Evolutionary conservation across 2,329 filamentous ascomycete species (phyloP).

Genomic region (Purpureocillium takamizusanense): DNA sequence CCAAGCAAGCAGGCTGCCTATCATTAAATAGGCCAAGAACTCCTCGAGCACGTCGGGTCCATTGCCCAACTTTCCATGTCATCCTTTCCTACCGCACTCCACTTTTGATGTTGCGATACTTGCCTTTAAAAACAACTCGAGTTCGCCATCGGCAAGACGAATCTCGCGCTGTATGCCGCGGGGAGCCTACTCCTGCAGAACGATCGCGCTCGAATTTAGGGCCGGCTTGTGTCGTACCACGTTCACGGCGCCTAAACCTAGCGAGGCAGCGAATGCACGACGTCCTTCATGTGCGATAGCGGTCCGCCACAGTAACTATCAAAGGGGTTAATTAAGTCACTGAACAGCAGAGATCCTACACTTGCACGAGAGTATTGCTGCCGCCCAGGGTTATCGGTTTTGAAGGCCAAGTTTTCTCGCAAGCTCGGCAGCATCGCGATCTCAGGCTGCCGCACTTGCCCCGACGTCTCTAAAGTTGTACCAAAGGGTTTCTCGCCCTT

Average conservation of each 20-base stretch:
- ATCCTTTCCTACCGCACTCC: no score
- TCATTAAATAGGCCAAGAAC: conserved; percentile 14
- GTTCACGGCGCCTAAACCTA: neutral
- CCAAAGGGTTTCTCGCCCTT: no score
- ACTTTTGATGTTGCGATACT: no score
- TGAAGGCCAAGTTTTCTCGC: conserved; percentile 3
- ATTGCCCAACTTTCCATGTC: no score
- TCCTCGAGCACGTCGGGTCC: conserved; percentile 10
- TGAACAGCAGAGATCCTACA: conserved; percentile 21
- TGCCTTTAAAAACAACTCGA: no score
- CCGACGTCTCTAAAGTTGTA: no score
- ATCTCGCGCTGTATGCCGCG: no score
- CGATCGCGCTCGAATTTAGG: neutral
- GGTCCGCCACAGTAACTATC: conserved; percentile 16
- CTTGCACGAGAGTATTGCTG: conserved; percentile 10
- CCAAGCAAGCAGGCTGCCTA: conserved; percentile 1
- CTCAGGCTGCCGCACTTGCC: no score
- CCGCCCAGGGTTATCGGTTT: conserved; percentile 14
- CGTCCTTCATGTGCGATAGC: conserved; percentile 14
- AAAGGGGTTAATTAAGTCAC: conserved; percentile 28
- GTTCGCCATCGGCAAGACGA: no score
- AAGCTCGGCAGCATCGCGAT: no score
- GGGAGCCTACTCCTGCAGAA: no score
- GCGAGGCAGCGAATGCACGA: neutral
- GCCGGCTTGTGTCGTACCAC: conserved; percentile 3